Conservation (phyloP, 2,329 filamentous ascomycete species). For the Sporothrix humicola region DNA sequence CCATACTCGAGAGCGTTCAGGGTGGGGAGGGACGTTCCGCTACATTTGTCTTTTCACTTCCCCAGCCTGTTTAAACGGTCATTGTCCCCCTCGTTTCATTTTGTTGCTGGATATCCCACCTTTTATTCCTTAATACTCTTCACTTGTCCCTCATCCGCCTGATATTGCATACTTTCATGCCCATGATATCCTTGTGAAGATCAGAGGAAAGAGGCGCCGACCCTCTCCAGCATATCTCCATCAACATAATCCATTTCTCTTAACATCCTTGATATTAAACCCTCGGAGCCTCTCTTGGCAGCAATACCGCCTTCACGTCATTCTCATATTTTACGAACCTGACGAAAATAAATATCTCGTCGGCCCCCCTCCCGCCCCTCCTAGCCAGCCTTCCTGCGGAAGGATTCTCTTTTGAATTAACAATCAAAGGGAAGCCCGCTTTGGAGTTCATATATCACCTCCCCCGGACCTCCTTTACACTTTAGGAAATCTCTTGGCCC, state of each 20-base stretch:
- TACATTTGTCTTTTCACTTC: not conserved
- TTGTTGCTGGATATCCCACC: not conserved
- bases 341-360: not conserved
- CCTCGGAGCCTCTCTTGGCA: slow-evolving; percentile 12
- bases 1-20: not conserved
- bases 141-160: not conserved
- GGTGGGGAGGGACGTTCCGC: slow-evolving; percentile 12
- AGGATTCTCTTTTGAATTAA: not conserved
- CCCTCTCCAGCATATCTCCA: not conserved
- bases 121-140: not conserved
- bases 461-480: not conserved
- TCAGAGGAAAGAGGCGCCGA: not conserved
- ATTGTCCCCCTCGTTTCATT: not conserved
- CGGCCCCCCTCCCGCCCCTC: not conserved
- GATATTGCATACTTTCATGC: slow-evolving; percentile 20
- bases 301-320: not conserved
- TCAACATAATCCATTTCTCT: not conserved
- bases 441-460: not conserved
- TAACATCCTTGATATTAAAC: not conserved
- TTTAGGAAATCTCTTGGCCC: not conserved
- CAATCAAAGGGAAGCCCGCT: not conserved
- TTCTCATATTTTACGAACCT: not conserved
- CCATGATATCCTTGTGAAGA: not conserved
- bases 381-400: not conserved
- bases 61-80: slow-evolving; percentile 6